Evolutionary conservation across 345 rosid genomes (phyloP), one percentile per base, ranked within the genome.

Genomic region (Theobroma cacao): DNA sequence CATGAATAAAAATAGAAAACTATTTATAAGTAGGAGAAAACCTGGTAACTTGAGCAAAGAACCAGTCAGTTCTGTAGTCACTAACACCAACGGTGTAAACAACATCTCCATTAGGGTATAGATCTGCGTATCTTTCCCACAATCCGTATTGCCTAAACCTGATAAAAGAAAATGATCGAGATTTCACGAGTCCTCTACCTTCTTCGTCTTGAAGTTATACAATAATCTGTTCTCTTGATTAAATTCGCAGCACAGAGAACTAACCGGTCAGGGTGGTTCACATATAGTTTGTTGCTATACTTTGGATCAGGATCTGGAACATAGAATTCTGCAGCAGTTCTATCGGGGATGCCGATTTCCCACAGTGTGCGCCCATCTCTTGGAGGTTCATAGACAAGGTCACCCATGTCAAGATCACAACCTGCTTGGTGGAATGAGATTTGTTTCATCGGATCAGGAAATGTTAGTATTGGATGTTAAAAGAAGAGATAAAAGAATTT

Each of bases 131-230:
- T 75, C 90, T 92, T 77, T 92, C 98, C 98, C 99, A 93, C 55
- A 93, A 75, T 48, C 96, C 97, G 18, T 95, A 95, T 73, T 92
- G 98, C 84, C 99, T 88, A 58, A 85, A 95, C 86, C 98, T 91
- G 87, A 14, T 70, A 59, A 24, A 52, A 8, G 5, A 69, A 18
- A 33, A 36, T 14, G 43, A 26, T 30, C 11, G 9, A 43, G 22
- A 53, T 52, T 43, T 70, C 26, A 30, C 28, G 1, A 55, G 36
- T 55, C 47, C 11, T 33, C 65, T 75, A 18, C 24, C n/a, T 4
- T 30, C 45, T 47, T 70, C 9, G 30, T 30, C n/a, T 10, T 18
- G 22, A 15, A 6, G 55, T 26, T 12, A 22, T 8, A 41, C 22
- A 45, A 67, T 69, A 18, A n/a, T 31, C 1, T 43, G 36, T 40